phyloP scores from a whole-genome alignment of 805 yeast species.

The Candida sithepensis region DNA sequence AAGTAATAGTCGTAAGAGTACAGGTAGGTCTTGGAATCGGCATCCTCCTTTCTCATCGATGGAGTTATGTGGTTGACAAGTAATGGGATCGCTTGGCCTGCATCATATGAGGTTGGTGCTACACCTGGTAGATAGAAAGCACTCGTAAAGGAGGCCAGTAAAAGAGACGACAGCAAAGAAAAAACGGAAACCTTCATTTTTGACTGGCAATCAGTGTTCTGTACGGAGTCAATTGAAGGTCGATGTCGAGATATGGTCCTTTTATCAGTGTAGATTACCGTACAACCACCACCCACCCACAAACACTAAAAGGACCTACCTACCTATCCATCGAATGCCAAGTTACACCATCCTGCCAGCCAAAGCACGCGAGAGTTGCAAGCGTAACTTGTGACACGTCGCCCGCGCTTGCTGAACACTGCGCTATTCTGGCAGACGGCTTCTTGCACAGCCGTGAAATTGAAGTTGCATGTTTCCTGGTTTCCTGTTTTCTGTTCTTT shows the following conservation, averaged over 20 bases:
- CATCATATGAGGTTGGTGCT: constrained; percentile 84
- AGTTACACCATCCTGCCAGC: too few species aligned
- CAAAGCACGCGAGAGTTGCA: too few species aligned
- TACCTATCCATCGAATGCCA: too few species aligned
- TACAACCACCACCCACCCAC: background rate
- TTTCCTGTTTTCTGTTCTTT: too few species aligned
- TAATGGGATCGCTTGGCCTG: constrained; percentile 70
- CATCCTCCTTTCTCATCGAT: constrained; percentile 42
- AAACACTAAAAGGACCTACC: too few species aligned
- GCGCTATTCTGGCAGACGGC: background rate
- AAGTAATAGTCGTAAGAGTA: constrained; percentile 83
- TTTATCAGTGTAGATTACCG: too few species aligned
- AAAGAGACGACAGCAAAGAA: background rate
- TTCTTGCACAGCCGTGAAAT: background rate
- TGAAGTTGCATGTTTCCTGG: too few species aligned
- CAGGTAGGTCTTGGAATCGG: constrained; percentile 49
- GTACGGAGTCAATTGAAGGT: background rate
- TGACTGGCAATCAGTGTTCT: background rate
- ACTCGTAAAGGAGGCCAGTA: constrained; percentile 18
- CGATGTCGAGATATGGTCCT: too few species aligned
- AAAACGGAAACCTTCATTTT: background rate
- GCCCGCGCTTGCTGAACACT: background rate
- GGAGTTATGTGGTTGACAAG: constrained; percentile 92
- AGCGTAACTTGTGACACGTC: too few species aligned
- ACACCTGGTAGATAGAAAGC: constrained; percentile 94